These are phyloP conservation scores for Closterium sp. DNA, from an alignment of 139 green algal genomes.

Conservation along the genomic window DNA sequence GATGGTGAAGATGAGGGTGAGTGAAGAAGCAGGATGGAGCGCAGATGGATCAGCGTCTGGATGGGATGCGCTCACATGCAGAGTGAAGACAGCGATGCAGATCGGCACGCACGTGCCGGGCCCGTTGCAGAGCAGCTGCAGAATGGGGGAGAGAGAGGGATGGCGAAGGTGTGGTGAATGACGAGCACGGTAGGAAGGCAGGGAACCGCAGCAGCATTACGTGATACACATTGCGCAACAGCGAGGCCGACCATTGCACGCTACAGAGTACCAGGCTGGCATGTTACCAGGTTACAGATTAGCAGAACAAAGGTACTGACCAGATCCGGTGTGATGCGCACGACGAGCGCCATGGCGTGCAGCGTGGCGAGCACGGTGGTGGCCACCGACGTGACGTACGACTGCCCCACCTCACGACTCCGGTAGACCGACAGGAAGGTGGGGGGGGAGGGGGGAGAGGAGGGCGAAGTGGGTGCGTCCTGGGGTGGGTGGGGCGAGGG, in stretches of 20 bases:
- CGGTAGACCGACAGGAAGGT: conserved; percentile 29
- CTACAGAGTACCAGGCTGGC: no score
- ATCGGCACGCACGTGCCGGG: conserved; percentile 50
- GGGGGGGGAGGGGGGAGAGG: background rate
- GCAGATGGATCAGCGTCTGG: no score
- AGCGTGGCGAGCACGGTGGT: conserved; percentile 38
- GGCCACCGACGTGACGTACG: conserved; percentile 47
- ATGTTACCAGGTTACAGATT: no score
- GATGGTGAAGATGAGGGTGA: no score
- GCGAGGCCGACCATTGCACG: no score
- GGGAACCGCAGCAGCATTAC: no score
- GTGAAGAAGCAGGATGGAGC: no score
- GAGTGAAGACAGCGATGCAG: conserved; percentile 46
- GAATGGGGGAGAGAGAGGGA: background rate
- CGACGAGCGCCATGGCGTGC: conserved; percentile 28
- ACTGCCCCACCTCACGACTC: conserved; percentile 52
- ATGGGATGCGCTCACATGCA: conserved; percentile 14
- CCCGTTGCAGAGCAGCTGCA: conserved; percentile 54
- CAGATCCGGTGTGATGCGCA: conserved; percentile 27
- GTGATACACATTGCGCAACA: no score
- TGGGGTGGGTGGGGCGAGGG: background rate
- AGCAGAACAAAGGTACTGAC: background rate
- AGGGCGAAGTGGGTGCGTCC: background rate
- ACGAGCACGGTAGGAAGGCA: no score
- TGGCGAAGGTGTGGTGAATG: no score